These are phyloP conservation scores for Aspergillus sp. DNA, from an alignment of 2,329 filamentous ascomycete genomes.

Conservation along the genomic window DNA sequence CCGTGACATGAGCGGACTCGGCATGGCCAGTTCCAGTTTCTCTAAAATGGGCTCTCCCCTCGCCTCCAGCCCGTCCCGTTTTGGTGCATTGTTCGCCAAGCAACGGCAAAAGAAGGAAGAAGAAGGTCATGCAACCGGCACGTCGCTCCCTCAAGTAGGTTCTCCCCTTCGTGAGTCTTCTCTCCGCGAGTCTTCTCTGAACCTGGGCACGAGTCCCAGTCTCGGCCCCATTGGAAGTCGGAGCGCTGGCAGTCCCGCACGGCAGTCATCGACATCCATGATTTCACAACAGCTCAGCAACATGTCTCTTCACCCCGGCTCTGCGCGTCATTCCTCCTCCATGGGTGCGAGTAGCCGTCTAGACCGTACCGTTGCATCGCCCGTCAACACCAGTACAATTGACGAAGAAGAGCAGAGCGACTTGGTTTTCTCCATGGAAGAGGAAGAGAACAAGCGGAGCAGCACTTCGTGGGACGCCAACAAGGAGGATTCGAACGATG, in stretches of 20 bases:
- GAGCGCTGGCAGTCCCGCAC: conserved; percentile 48
- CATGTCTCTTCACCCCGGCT: conserved; percentile 38
- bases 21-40: conserved; percentile 42
- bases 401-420: conserved; percentile 45
- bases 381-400: conserved; percentile 39
- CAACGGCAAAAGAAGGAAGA: conserved; percentile 47
- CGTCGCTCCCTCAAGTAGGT: conserved; percentile 56
- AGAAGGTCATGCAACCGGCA: conserved; percentile 39
- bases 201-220: conserved; percentile 45
- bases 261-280: conserved; percentile 55
- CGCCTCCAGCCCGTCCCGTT: conserved; percentile 56
- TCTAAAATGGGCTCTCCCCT: conserved; percentile 51
- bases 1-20: conserved; percentile 46
- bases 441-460: conserved; percentile 41
- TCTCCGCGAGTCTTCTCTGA: conserved; percentile 54
- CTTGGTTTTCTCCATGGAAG: conserved; percentile 46
- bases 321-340: conserved; percentile 31
- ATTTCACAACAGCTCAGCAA: conserved; percentile 52
- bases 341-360: conserved; percentile 28
- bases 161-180: conserved; percentile 60
- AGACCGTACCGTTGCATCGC: conserved; percentile 41
- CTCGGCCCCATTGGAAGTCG: conserved; percentile 46
- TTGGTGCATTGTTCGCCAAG: conserved; percentile 53
- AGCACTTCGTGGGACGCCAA: conserved; percentile 29
- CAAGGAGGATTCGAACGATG: conserved; percentile 25